These are phyloP conservation scores for Sporodiniella umbellata DNA, from an alignment of 371 early-diverging fungal species.

Conservation along the genomic window DNA sequence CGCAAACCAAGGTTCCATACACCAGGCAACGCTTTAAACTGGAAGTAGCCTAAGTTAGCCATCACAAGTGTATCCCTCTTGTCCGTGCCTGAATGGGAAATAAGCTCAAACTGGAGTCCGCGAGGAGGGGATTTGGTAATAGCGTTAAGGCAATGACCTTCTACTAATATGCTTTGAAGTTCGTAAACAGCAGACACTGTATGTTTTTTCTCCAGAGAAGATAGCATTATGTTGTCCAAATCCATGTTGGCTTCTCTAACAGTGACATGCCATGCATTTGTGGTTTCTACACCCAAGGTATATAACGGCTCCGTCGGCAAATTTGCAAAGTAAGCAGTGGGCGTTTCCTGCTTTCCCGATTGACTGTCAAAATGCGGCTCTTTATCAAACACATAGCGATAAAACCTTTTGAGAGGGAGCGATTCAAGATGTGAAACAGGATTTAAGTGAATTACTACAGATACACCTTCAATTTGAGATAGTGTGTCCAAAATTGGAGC, in stretches of 20 bases:
- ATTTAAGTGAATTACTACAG: slow-evolving; percentile 60
- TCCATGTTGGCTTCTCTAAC: slow-evolving; percentile 81
- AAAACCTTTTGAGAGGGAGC: slow-evolving; percentile 82
- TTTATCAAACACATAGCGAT: slow-evolving; percentile 77
- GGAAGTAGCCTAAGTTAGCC: slow-evolving; percentile 95
- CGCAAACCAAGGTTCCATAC: slow-evolving; percentile 79
- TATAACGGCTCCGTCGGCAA: slow-evolving; percentile 77
- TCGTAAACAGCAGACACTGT: slow-evolving; percentile 76
- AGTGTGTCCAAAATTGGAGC: slow-evolving; percentile 63
- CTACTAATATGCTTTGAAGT: slow-evolving; percentile 81
- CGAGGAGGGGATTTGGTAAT: slow-evolving; percentile 70
- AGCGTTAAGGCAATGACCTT: slow-evolving; percentile 83
- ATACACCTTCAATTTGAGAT: slow-evolving; percentile 55
- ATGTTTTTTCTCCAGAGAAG: slow-evolving; percentile 32
- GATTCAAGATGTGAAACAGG: slow-evolving; percentile 50
- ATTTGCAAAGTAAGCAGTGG: slow-evolving; percentile 66
- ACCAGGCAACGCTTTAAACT: slow-evolving; percentile 90
- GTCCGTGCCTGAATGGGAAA: slow-evolving; percentile 30
- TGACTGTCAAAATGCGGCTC: slow-evolving; percentile 59
- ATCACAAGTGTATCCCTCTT: slow-evolving; percentile 91
- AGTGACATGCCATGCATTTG: slow-evolving; percentile 85
- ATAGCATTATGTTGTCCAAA: slow-evolving; percentile 84
- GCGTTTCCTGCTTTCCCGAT: slow-evolving; percentile 31
- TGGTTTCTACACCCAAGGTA: slow-evolving; percentile 84
- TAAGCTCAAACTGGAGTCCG: slow-evolving; percentile 83